Evolutionary conservation across 2,329 filamentous ascomycete species (phyloP), one percentile per base, ranked within the genome.

Genomic region (Hymenoscyphus infarciens): DNA sequence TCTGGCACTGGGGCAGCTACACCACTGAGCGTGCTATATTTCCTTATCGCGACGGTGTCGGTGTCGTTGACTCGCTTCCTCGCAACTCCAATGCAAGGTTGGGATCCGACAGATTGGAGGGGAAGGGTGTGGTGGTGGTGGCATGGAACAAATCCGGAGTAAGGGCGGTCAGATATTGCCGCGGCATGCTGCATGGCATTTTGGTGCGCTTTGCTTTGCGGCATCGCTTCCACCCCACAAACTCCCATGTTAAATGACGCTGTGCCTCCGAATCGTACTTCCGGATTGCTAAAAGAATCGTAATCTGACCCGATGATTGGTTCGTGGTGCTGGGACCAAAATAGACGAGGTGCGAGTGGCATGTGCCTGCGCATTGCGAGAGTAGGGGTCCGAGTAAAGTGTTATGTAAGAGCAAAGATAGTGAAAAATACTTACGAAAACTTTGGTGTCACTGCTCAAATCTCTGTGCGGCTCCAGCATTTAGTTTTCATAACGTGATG

Each of bases 271-370:
- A 59, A 56, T 19, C 10, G 45, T 60, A 57, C 61, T 62, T 64
- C 53, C 57, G 54, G 62, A 68, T 69, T 68, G 64, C 62, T 68
- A 67, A 69, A 68, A 65, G 64, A 67, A 61, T 66, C 63, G 11
- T 49, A 57, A 60, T 31, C 49, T 22, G 13, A 1, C 15, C 39
- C 15, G 25, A 2, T 45, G 7, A 67, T 68, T 68, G 65, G 62
- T 19, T 31, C 39, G n/a, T 42, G 39, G 33, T 4, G 13, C 11
- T 42, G 13, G 25, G 10, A 29, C 53, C 22, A 45, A 35, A 61
- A 49, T 56, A 45, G 33, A 11, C 53, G 52, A 25, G 39, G 31
- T 49, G 56, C 27, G 16, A 35, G 16, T 60, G 58, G 49, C 49
- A 53, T 54, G 57, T 59, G 33, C 16, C 38, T 53, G n/a, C 39